Evolutionary conservation across 805 yeast species (phyloP).

Genomic region (Maudiozyma serrabonitensis): DNA sequence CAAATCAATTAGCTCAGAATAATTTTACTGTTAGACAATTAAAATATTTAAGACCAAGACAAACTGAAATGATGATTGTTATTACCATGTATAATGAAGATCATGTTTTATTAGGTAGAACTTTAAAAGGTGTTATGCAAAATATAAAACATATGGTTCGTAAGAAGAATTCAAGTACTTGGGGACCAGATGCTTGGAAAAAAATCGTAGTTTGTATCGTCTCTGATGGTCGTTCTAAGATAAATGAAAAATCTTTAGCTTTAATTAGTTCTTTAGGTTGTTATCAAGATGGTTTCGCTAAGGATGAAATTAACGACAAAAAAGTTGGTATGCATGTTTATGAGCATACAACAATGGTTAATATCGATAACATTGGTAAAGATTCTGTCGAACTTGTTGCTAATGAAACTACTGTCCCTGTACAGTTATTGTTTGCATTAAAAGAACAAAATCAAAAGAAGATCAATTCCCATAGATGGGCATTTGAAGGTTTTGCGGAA

Average conservation of each 20-base stretch:
- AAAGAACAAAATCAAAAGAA: conserved; percentile 84
- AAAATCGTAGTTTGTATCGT: conserved; percentile 83
- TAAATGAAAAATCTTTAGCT: conserved; percentile 70
- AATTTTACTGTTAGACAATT: conserved; percentile 78
- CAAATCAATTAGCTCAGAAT: conserved; percentile 49
- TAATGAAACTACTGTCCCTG: conserved; percentile 54
- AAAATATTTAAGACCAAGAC: conserved; percentile 66
- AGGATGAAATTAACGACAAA: conserved; percentile 74
- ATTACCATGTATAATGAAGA: conserved; percentile 87
- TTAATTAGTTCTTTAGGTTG: conserved; percentile 80
- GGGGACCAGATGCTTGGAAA: conserved; percentile 98
- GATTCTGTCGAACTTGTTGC: conserved; percentile 49
- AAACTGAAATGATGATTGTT: conserved; percentile 77
- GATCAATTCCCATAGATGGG: conserved; percentile 96
- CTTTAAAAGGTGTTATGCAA: conserved; percentile 83
- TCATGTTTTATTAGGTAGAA: conserved; percentile 71
- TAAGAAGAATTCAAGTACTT: conserved; percentile 54
- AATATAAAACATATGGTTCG: conserved; percentile 68
- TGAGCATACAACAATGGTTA: conserved; percentile 89
- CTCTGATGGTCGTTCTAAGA: conserved; percentile 83
- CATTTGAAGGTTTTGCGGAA: conserved; percentile 85
- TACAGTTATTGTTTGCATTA: conserved; percentile 80
- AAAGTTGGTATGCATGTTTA: conserved; percentile 80
- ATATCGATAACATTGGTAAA: conserved; percentile 57
- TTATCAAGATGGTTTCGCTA: conserved; percentile 93